Percentiles rank a stretch among this genome's conserved stretches.
Evolutionary conservation across 768 basidiomycete species (phyloP).

Genomic region (Mycena vitilis): DNA sequence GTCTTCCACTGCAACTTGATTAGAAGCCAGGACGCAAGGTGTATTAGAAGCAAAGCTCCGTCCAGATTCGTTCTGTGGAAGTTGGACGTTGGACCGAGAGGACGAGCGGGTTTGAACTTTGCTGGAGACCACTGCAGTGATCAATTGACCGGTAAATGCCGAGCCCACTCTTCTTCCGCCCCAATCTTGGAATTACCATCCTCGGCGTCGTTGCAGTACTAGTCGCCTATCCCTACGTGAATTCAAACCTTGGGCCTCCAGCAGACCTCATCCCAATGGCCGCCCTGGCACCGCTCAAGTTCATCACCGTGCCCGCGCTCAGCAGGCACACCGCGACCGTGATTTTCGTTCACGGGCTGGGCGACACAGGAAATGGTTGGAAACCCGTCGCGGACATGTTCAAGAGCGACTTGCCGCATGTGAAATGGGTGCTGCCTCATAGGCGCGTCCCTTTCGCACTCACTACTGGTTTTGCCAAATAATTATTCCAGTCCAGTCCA

Average conservation of each 20-base stretch:
- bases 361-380: conserved; percentile 52
- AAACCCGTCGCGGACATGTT: conserved; percentile 80
- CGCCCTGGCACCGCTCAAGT: conserved; percentile 54
- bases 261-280: conserved; percentile 41
- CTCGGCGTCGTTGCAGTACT: conserved; percentile 35
- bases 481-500: conserved; percentile 53
- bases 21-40: too few relatives aligned
- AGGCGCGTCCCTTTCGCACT: too few relatives aligned
- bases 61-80: too few relatives aligned
- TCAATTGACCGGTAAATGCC: conserved; percentile 6
- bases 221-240: conserved; percentile 28
- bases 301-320: conserved; percentile 64
- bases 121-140: too few relatives aligned
- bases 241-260: neutral
- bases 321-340: conserved; percentile 85
- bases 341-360: conserved; percentile 76
- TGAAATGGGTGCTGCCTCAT: conserved; percentile 93
- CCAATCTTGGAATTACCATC: conserved; percentile 23
- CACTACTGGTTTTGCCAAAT: too few relatives aligned
- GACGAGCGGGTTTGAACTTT: too few relatives aligned
- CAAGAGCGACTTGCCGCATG: conserved; percentile 68
- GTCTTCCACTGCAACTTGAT: too few relatives aligned
- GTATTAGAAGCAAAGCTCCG: too few relatives aligned
- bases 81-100: too few relatives aligned
- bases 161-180: conserved; percentile 7